Evolutionary conservation across 768 basidiomycete species (phyloP).

Genomic region (Agaricus sinodeliciosus): DNA sequence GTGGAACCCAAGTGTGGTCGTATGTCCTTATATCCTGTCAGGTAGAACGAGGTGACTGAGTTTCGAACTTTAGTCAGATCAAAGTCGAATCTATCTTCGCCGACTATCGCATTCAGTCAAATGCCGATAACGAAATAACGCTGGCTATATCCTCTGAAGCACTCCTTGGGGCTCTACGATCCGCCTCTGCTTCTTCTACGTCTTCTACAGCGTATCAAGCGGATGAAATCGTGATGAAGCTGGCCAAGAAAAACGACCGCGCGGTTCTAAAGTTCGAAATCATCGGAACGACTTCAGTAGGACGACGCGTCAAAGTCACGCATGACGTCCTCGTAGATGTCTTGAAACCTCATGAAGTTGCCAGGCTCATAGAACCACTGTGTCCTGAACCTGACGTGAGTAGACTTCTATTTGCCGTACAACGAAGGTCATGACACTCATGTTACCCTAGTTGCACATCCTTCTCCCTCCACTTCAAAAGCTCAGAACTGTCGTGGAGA

Average conservation of each 20-base stretch:
- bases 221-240: slow-evolving; percentile 72
- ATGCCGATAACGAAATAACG: slow-evolving; percentile 76
- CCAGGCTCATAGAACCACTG: slow-evolving; percentile 67
- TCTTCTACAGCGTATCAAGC: slow-evolving; percentile 38
- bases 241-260: slow-evolving; percentile 80
- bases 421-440: not conserved
- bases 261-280: slow-evolving; percentile 78
- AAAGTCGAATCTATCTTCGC: slow-evolving; percentile 64
- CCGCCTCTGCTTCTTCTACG: slow-evolving; percentile 43
- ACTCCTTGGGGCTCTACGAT: slow-evolving; percentile 66
- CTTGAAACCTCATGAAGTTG: slow-evolving; percentile 68
- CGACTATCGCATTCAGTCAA: slow-evolving; percentile 82
- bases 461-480: slow-evolving; percentile 69
- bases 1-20: slow-evolving; percentile 84
- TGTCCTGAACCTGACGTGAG: slow-evolving; percentile 83
- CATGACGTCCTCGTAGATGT: slow-evolving; percentile 85
- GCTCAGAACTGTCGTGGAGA: slow-evolving; percentile 73
- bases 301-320: slow-evolving; percentile 55
- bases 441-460: slow-evolving; percentile 55
- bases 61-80: slow-evolving; percentile 37
- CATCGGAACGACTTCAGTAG: slow-evolving; percentile 53
- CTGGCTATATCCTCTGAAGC: slow-evolving; percentile 69
- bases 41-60: not conserved
- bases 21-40: slow-evolving; percentile 12
- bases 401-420: slow-evolving; percentile 8